phyloP scores from a whole-genome alignment of 371 early-diverging fungal genomes.

The Syncephalastrum racemosum region DNA sequence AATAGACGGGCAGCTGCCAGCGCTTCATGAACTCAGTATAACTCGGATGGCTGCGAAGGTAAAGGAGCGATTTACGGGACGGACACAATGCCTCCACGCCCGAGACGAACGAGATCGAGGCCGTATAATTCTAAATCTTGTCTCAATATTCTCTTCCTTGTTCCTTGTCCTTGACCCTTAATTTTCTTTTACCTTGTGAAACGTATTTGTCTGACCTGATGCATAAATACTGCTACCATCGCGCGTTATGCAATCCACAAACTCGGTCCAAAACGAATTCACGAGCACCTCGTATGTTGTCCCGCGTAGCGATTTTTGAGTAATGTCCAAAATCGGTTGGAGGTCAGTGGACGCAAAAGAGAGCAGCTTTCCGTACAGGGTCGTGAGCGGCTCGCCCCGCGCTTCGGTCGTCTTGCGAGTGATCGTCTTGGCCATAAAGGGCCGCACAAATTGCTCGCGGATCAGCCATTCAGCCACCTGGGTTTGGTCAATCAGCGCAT shows the following conservation, averaged over 20 bases:
- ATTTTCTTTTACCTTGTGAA: constrained; percentile 56
- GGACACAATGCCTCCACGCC: constrained; percentile 56
- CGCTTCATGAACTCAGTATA: constrained; percentile 73
- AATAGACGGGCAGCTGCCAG: constrained; percentile 78
- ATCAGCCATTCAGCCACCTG: constrained; percentile 70
- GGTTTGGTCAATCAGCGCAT: constrained; percentile 74
- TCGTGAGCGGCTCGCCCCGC: constrained; percentile 36
- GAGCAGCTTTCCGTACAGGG: constrained; percentile 61
- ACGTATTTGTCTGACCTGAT: constrained; percentile 72
- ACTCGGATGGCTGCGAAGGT: constrained; percentile 57
- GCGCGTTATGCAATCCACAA: constrained; percentile 50
- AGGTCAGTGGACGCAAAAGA: constrained; percentile 54
- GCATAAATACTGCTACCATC: constrained; percentile 60
- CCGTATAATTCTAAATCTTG: constrained; percentile 56
- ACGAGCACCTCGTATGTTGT: constrained; percentile 70
- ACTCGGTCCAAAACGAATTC: constrained; percentile 66
- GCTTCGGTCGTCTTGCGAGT: constrained; percentile 26
- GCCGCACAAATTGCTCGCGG: constrained; percentile 56
- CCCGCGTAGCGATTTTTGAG: constrained; percentile 62
- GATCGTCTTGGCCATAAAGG: constrained; percentile 53
- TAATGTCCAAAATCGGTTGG: constrained; percentile 58
- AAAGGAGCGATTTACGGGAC: constrained; percentile 46
- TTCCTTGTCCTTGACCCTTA: too few species aligned
- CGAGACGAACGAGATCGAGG: constrained; percentile 64
- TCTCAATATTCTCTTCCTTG: neutral